Conservation (phyloP, 2,329 filamentous ascomycete species). For the Penicillium sp. region DNA sequence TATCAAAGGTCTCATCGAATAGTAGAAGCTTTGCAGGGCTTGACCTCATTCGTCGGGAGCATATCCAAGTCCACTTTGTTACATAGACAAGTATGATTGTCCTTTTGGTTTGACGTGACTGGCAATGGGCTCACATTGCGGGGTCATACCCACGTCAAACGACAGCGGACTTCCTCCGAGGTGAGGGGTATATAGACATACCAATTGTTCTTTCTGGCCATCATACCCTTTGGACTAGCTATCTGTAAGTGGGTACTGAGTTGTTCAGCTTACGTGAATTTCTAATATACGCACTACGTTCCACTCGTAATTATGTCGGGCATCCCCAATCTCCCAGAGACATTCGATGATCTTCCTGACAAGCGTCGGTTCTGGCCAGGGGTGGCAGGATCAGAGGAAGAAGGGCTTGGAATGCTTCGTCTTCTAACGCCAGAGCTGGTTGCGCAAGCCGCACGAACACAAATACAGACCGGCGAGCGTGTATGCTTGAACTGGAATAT, state of each 20-base stretch:
- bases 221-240: not conserved
- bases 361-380: conserved; percentile 52
- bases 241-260: too few relatives aligned
- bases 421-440: conserved; percentile 56
- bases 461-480: conserved; percentile 55
- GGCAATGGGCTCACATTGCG: conserved; percentile 3
- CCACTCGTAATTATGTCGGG: conserved; percentile 22
- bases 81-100: too few relatives aligned
- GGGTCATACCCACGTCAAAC: conserved; percentile 19
- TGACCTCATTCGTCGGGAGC: too few relatives aligned
- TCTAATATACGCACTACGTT: not conserved
- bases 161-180: conserved; percentile 20
- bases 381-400: conserved; percentile 47
- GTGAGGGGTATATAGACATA: conserved; percentile 1
- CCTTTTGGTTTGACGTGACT: not conserved
- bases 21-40: too few relatives aligned
- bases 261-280: not conserved
- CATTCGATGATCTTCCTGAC: conserved; percentile 48
- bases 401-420: conserved; percentile 55
- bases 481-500: conserved; percentile 59
- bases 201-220: not conserved
- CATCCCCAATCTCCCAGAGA: conserved; percentile 29
- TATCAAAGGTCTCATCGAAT: too few relatives aligned
- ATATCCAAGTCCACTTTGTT: too few relatives aligned
- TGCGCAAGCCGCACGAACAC: conserved; percentile 49